Evolutionary conservation across 495 filamentous ascomycete species (phyloP).

Genomic region (Neurospora cerealis): DNA sequence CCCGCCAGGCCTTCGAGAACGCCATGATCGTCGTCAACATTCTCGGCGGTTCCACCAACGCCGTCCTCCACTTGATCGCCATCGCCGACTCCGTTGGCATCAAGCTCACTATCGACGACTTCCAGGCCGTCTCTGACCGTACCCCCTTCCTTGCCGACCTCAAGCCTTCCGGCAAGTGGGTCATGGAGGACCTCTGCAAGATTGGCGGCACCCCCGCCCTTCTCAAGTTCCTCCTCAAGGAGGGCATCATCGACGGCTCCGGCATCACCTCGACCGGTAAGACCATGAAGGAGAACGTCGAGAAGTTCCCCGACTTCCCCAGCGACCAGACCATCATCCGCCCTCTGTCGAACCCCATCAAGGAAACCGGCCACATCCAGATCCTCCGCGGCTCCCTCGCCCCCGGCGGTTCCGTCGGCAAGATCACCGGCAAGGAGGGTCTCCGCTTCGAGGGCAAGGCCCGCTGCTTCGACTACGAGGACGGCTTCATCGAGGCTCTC

Average conservation of each 20-base stretch:
- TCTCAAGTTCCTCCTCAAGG: slow-evolving; percentile 82
- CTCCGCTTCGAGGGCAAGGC: slow-evolving; percentile 80
- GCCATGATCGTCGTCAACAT: slow-evolving; percentile 95
- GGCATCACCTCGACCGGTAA: slow-evolving; percentile 92
- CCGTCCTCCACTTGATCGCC: slow-evolving; percentile 91
- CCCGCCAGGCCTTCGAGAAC: slow-evolving; percentile 86
- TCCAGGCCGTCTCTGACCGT: slow-evolving; percentile 86
- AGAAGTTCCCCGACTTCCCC: slow-evolving; percentile 68
- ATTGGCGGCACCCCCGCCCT: slow-evolving; percentile 89
- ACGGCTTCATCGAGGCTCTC: slow-evolving; percentile 66
- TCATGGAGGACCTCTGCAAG: slow-evolving; percentile 82
- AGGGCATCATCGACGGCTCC: slow-evolving; percentile 78
- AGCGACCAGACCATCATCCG: slow-evolving; percentile 83
- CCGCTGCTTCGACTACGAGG: slow-evolving; percentile 77
- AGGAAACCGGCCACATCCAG: slow-evolving; percentile 89
- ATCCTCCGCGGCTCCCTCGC: slow-evolving; percentile 88
- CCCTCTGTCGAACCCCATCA: slow-evolving; percentile 85
- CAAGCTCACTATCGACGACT: slow-evolving; percentile 92
- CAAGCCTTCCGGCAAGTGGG: slow-evolving; percentile 95
- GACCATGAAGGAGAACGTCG: slow-evolving; percentile 85
- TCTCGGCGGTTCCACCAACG: slow-evolving; percentile 92
- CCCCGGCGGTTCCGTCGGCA: slow-evolving; percentile 86
- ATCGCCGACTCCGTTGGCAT: slow-evolving; percentile 92
- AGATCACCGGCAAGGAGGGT: slow-evolving; percentile 98
- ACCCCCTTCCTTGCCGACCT: slow-evolving; percentile 92